Conservation (phyloP, 2,329 filamentous ascomycete species). For the Periconia sp. region DNA sequence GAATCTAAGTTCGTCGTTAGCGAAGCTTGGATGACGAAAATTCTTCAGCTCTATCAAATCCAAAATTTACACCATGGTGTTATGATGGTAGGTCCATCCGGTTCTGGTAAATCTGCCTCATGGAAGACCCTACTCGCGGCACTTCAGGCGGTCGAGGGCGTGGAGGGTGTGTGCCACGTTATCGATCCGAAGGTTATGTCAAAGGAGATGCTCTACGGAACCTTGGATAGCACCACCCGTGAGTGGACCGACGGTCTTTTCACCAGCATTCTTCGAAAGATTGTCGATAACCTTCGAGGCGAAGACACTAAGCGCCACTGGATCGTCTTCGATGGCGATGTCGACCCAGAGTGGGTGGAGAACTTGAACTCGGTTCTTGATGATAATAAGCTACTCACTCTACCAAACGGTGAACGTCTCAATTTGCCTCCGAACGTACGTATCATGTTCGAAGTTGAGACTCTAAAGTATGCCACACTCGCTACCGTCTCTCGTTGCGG, state of each 20-base stretch:
- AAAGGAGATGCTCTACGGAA: conserved; percentile 96
- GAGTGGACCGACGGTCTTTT: conserved; percentile 99
- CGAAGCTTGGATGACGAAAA: conserved; percentile 96
- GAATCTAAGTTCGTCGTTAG: conserved; percentile 89
- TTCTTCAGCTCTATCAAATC: conserved; percentile 96
- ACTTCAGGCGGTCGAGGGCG: conserved; percentile 84
- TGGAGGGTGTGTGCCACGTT: conserved; percentile 94
- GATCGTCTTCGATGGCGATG: conserved; percentile 99
- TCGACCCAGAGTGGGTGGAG: conserved; percentile 99
- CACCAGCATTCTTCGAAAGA: conserved; percentile 96
- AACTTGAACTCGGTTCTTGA: conserved; percentile 99
- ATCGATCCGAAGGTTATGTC: conserved; percentile 99
- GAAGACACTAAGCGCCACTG: conserved; percentile 97
- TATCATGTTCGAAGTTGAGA: conserved; percentile 99
- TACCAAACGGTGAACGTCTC: conserved; percentile 97
- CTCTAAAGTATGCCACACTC: conserved; percentile 92
- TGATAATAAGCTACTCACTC: conserved; percentile 95
- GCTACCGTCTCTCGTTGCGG: conserved; percentile 99
- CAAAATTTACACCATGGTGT: conserved; percentile 98
- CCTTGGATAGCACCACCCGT: conserved; percentile 91
- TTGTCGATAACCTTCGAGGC: conserved; percentile 96
- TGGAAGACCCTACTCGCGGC: conserved; percentile 94
- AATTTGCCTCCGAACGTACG: conserved; percentile 93
- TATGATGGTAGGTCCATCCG: conserved; percentile 99
- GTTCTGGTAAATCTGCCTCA: conserved; percentile 94